Evolutionary conservation across 768 basidiomycete species (phyloP).

Genomic region (Xerocomellus chrysenteron): DNA sequence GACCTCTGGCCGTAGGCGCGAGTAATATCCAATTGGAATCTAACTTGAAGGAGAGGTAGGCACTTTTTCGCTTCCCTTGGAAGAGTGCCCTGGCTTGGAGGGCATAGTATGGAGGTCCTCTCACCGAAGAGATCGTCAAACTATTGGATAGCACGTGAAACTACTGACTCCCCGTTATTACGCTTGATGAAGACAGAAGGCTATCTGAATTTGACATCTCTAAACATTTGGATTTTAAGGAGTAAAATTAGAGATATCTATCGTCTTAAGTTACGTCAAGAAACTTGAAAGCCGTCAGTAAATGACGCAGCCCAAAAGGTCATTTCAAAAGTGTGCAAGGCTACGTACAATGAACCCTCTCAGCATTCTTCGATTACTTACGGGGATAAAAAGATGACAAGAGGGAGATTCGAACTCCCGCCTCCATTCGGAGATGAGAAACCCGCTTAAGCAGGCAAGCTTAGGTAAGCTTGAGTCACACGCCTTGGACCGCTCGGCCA

Average conservation of each 20-base stretch:
- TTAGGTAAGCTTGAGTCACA: constrained; percentile 52
- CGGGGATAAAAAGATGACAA: constrained; percentile 24
- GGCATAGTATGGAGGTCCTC: not conserved
- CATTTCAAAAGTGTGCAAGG: not conserved
- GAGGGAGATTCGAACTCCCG: constrained; percentile 38
- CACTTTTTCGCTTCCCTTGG: not conserved
- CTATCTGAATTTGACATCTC: not conserved
- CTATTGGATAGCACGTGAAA: constrained; percentile 7
- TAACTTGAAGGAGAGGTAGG: constrained; percentile 8
- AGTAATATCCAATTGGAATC: constrained; percentile 37
- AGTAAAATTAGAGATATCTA: too few species aligned
- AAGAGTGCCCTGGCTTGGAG: not conserved
- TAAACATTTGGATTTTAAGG: not conserved
- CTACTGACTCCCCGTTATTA: constrained; percentile 1
- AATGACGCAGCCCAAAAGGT: not conserved
- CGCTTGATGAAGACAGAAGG: not conserved
- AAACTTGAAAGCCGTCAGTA: not conserved
- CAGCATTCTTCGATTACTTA: not conserved
- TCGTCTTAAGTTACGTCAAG: not conserved
- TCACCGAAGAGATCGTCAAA: constrained; percentile 4
- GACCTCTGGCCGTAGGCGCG: constrained; percentile 39
- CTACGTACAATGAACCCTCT: not conserved
- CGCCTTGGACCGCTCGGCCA: constrained; percentile 65
- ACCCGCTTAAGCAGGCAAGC: constrained; percentile 30
- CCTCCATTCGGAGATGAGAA: constrained; percentile 34